Evolutionary conservation across 257 asterid species (phyloP).

Genomic region (Nemophila menziesii): DNA sequence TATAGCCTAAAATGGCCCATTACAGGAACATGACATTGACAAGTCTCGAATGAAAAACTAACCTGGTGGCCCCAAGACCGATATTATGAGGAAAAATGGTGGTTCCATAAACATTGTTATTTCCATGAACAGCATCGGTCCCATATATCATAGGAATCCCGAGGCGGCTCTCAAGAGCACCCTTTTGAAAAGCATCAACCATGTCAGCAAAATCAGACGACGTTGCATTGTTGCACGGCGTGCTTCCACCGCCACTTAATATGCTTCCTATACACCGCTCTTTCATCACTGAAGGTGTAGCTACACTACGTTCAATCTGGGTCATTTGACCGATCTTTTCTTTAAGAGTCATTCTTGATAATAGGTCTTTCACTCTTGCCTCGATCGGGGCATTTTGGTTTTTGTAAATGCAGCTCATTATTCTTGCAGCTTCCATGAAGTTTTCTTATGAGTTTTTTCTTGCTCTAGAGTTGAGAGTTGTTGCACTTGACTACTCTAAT

Average conservation of each 20-base stretch:
- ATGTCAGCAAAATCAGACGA: constrained; percentile 74
- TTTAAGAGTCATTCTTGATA: constrained; percentile 51
- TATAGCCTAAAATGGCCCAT: too few relatives aligned
- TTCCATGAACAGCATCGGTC: too few relatives aligned
- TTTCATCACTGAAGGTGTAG: constrained; percentile 38
- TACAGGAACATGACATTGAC: too few relatives aligned
- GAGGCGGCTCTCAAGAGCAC: constrained; percentile 60
- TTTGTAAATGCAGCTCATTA: constrained; percentile 40
- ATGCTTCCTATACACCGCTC: constrained; percentile 62
- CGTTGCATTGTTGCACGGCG: constrained; percentile 60
- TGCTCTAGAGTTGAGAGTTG: too few relatives aligned
- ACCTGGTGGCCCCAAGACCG: too few relatives aligned
- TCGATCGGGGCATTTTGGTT: constrained; percentile 40
- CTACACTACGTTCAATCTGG: constrained; percentile 16
- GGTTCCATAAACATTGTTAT: too few relatives aligned
- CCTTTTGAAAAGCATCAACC: constrained; percentile 74
- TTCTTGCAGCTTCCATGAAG: background rate
- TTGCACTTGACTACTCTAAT: too few relatives aligned
- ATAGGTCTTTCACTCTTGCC: constrained; percentile 50
- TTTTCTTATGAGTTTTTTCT: background rate
- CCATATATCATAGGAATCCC: constrained; percentile 78
- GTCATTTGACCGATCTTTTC: constrained; percentile 34
- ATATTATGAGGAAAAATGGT: too few relatives aligned
- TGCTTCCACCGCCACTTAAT: constrained; percentile 89
- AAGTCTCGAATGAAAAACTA: too few relatives aligned